Evolutionary conservation across 495 filamentous ascomycete species (phyloP).

Genomic region (Penicillium odoratum): DNA sequence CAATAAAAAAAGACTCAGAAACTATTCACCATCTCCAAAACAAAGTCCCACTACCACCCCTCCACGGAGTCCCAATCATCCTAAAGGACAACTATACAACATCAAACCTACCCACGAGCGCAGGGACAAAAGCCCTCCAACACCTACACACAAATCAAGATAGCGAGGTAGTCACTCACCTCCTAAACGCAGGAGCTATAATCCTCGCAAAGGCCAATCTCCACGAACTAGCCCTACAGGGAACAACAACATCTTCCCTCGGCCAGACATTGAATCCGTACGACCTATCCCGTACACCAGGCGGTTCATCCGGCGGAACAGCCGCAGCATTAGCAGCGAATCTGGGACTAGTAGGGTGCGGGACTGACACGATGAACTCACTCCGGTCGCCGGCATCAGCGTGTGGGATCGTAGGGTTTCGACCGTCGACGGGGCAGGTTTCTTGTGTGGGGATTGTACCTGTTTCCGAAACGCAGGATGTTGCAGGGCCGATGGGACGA

Average conservation of each 20-base stretch:
- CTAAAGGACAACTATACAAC: conserved; percentile 67
- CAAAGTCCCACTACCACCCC: conserved; percentile 9
- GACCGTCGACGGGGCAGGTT: conserved; percentile 59
- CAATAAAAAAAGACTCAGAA: conserved; percentile 46
- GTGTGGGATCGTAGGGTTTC: conserved; percentile 59
- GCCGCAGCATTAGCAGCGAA: conserved; percentile 60
- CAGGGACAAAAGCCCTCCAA: conserved; percentile 48
- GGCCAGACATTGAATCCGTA: conserved; percentile 66
- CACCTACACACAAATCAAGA: conserved; percentile 41
- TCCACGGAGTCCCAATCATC: conserved; percentile 57
- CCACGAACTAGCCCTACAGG: conserved; percentile 66
- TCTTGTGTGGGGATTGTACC: conserved; percentile 55
- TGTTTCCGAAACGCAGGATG: conserved; percentile 62
- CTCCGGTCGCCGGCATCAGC: conserved; percentile 62
- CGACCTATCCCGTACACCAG: conserved; percentile 59
- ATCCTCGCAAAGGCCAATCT: conserved; percentile 67
- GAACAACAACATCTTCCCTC: conserved; percentile 57
- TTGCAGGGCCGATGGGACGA: conserved; percentile 58
- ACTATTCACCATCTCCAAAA: conserved; percentile 28
- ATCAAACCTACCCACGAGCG: conserved; percentile 53
- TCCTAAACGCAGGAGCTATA: conserved; percentile 59
- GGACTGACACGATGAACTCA: conserved; percentile 66
- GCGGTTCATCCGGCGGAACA: conserved; percentile 64
- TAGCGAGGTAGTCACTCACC: conserved; percentile 44
- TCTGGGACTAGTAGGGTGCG: conserved; percentile 57